Base-by-base conservation (phyloP, 164 flowering plant species). In the Dillenia suffruticosa region DNA sequence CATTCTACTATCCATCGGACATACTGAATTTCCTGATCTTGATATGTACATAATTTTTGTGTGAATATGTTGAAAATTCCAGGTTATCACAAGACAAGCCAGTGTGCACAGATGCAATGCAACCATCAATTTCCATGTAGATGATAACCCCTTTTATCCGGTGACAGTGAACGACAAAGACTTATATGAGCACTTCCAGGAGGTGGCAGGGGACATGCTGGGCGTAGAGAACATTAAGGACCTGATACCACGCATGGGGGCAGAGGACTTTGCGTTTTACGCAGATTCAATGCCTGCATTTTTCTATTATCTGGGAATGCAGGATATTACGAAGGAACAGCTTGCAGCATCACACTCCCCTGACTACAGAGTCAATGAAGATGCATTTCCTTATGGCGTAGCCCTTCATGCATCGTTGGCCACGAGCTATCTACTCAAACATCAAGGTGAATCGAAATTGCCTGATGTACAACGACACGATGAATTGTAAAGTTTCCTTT, bases 261-360 rank as follows among this genome's bases (percentile, higher is more conserved):
- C 96, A 0, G 98, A 94, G 76, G 98, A 94, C 73, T 94, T 94
- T 79, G 80, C 97, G n/a, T 94, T 94, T 74, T 94, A 83, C 72
- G 69, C 95, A 0, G 72, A 84, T 67, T 72, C 64, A n/a, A 68
- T 90, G 16, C 98, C 98, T 0, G 78, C 93, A 1, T 86, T 84
- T 1, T 91, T 91, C 77, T 91, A 68, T 73, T 87, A 69, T 68
- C 79, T 94, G 0, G 98, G 98, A 10, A 67, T 86, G 9, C 82
- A 76, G 79, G 89, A 89, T 44, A 96, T 32, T 5, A 64, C 70
- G 16, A 43, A 40, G 9, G 68, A 45, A 10, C 49, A 47, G 40
- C 61, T 64, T 17, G 57, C 68, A 12, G 43, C 59, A 0, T 46
- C 22, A 0, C 92, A 86, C 57, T 76, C 85, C 0, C 87, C 89